Evolutionary conservation across 2,329 filamentous ascomycete genomes (phyloP).

Genomic region (Clarireedia sp.): DNA sequence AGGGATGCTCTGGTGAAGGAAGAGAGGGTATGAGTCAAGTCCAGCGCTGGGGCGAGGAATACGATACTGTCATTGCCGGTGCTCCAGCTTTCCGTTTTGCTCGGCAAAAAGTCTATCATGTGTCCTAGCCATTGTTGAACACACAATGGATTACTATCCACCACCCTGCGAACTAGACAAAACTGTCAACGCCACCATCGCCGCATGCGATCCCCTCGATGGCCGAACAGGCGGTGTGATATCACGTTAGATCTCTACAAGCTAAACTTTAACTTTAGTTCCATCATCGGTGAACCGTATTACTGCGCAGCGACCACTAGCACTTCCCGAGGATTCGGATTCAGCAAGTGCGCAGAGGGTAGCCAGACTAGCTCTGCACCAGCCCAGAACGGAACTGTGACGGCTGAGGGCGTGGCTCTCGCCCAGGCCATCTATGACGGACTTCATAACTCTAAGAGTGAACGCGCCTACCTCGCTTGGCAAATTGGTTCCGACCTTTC

Average conservation of each 20-base stretch:
- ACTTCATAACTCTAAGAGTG: slow-evolving; percentile 29
- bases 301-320: slow-evolving; percentile 31
- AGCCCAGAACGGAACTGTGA: slow-evolving; percentile 19
- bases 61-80: slow-evolving; percentile 38
- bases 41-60: slow-evolving; percentile 34
- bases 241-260: slow-evolving; percentile 41
- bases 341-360: neutral
- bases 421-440: slow-evolving; percentile 31
- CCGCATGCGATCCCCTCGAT: slow-evolving; percentile 47
- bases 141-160: slow-evolving; percentile 35
- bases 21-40: slow-evolving; percentile 42
- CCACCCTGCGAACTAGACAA: slow-evolving; percentile 39
- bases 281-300: slow-evolving; percentile 40
- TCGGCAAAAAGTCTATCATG: slow-evolving; percentile 38
- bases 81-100: slow-evolving; percentile 39
- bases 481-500: slow-evolving; percentile 23
- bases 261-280: slow-evolving; percentile 24
- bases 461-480: slow-evolving; percentile 32
- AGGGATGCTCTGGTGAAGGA: slow-evolving; percentile 40
- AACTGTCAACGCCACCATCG: slow-evolving; percentile 47
- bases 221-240: slow-evolving; percentile 47
- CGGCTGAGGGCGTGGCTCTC: slow-evolving; percentile 28
- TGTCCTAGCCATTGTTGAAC: slow-evolving; percentile 33
- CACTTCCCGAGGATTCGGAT: neutral
- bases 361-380: slow-evolving; percentile 11